phyloP scores from a whole-genome alignment of 805 yeast genomes.

The Metschnikowia kunwiensis region DNA sequence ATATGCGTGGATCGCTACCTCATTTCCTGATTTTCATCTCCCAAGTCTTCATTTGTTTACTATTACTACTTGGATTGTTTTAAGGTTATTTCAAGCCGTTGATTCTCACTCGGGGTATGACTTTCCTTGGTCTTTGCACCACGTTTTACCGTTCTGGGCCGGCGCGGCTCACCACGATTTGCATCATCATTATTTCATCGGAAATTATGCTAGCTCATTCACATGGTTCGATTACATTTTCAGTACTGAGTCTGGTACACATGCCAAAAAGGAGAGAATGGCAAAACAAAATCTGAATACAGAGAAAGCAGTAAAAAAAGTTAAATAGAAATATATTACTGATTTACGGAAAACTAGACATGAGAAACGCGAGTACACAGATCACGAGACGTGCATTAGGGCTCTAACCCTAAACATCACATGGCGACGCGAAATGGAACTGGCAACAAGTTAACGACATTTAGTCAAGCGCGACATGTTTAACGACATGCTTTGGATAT shows the following conservation, averaged over 20 bases:
- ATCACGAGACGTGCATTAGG: constrained; percentile 4
- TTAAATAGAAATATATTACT: constrained; percentile 3
- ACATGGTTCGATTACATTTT: constrained; percentile 56
- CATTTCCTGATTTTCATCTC: constrained; percentile 63
- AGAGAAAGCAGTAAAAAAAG: constrained; percentile 31
- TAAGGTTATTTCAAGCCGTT: constrained; percentile 56
- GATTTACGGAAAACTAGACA: not conserved
- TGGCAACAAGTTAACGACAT: too few species aligned
- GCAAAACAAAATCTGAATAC: constrained; percentile 39
- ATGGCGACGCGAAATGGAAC: too few species aligned
- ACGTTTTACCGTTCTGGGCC: constrained; percentile 61
- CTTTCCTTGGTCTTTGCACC: constrained; percentile 58
- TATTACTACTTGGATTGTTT: constrained; percentile 48
- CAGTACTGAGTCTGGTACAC: constrained; percentile 56
- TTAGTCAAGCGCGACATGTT: too few species aligned
- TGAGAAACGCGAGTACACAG: too few species aligned
- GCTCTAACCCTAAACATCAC: constrained; percentile 10
- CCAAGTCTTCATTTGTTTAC: constrained; percentile 50
- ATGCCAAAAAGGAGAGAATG: constrained; percentile 49
- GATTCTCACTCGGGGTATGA: constrained; percentile 63
- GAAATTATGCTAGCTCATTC: constrained; percentile 55
- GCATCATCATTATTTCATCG: constrained; percentile 59
- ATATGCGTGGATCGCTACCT: constrained; percentile 44
- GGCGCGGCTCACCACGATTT: constrained; percentile 63
- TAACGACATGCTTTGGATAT: not conserved